Base-by-base conservation (phyloP, 2,329 filamentous ascomycete genomes). In the Fusarium subtropicale region DNA sequence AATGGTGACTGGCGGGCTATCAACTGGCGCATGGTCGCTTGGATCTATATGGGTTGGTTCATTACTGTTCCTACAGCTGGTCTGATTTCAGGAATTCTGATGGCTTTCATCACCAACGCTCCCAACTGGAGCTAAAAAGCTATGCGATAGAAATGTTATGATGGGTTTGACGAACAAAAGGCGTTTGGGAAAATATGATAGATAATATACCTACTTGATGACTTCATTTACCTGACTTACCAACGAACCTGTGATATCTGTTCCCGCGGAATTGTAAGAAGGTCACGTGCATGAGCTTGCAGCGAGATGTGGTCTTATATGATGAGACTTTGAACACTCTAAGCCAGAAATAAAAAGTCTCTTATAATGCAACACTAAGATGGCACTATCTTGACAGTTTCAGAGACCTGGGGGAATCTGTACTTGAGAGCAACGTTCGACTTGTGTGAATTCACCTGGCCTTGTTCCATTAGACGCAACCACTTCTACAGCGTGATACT, bases 71-170 rank as follows among this genome's bases (percentile, higher is more conserved):
- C 88, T 6, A 73, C 80, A 26, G 81, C 88, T 11, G 88, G 86
- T 42, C 80, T 87, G 31, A 81, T 90, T 41, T 86, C 85, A 7
- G 89, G 88, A 11, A 82, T 84, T 52, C 76, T 90, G 46, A 90
- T 89, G 86, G 88, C 84, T 3, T 84, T 91, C 56, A 82, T 90
- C 60, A 83, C 90, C 65, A 88, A 90, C 68, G 85, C 88, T 47
- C 89, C 89, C 46, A 83, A 81, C 60, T 86, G 81, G 81, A 67
- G 12, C 12, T 64, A 61, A 22, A 18, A 7, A 22, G 5, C 1
- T 39, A 41, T 65, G 41, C 16, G 24, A 53, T 45, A 34, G 22
- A 44, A 30, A 2, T 45, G 8, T 60, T 36, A 48, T 45, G 62
- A 36, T 48, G 34, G 60, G 31, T 45, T 44, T 65, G 4, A 53